Base-by-base conservation (phyloP, 169 alveolate species). In the Eimeria zaria region DNA sequence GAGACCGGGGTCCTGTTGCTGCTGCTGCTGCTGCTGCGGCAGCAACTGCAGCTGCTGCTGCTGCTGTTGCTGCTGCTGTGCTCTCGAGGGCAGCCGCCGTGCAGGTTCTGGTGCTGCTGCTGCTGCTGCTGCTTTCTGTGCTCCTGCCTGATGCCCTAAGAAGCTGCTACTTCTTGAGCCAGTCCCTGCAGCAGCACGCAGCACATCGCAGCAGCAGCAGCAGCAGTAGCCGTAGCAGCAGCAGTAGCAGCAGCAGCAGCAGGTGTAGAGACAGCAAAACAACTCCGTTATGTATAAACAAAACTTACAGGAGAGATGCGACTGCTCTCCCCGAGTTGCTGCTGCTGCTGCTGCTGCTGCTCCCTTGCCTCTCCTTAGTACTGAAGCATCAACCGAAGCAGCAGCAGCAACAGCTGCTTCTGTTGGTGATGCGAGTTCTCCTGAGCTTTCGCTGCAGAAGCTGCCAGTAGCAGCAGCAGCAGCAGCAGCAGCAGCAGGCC, bases 341-440 rank as follows among this genome's bases (percentile, higher is more conserved):
- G 67, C 90, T 51, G 74, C 90, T 2, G 90, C 90, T 78, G 89
- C 89, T 71, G 81, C 81, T 78, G 64, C 62, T 27, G 64, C 89
- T 36, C 74, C 73, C 16, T 81, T 41, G 53, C 55, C 73, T 48
- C 74, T 64, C 6, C 74, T 11, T 9, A 46, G 74, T n/a, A 20
- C 71, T 51, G 90, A n/a, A 39, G 22, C 51, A 36, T 27, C 60
- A 36, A 44, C 62, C 11, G 89, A 44, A n/a, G 90, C 67, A 46
- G 90, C 73, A 24, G 74, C 46, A 48, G 16, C 90, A 16, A 9
- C 90, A 51, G 67, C 90, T 27, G 90, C 51, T 7, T 60, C 71
- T 2, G 90, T 73, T 22, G 20, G 69, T 78, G 88, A 36, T 24
- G 67, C 39, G 16, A 78, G 60, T 7, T 81, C 90, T n/a, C 51